A percentile compares a stretch with the other conserved stretches of the same genome.
These are phyloP conservation scores for Osmanthus fragrans DNA, from an alignment of 257 asterid genomes.

Conservation along the genomic window DNA sequence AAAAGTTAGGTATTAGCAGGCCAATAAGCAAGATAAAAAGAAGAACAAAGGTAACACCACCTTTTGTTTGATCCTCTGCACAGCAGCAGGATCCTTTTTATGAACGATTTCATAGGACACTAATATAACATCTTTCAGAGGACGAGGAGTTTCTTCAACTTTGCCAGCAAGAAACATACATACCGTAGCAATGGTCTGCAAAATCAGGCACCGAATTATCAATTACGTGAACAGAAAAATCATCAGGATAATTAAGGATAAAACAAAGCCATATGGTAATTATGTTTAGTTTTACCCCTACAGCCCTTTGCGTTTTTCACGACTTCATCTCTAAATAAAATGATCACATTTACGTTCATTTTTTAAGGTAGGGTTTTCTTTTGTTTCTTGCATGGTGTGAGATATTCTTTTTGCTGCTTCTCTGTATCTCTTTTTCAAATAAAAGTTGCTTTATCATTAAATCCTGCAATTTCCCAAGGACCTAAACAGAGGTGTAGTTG, in stretches of 20 bases:
- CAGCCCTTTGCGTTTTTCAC: not conserved
- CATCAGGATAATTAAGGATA: not conserved
- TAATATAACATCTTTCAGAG: slow-evolving; percentile 85
- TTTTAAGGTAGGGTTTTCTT: too few species aligned
- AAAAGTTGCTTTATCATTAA: too few species aligned
- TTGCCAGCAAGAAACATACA: slow-evolving; percentile 98
- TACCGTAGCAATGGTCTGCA: slow-evolving; percentile 87
- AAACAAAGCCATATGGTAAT: not conserved
- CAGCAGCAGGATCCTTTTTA: slow-evolving; percentile 74
- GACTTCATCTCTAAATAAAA: not conserved
- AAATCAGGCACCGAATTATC: slow-evolving; percentile 17
- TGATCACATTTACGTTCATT: not conserved
- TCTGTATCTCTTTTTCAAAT: too few species aligned
- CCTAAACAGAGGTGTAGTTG: not conserved
- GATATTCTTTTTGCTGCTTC: not conserved
- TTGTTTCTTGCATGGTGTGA: not conserved
- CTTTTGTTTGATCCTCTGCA: slow-evolving; percentile 86
- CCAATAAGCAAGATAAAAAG: not conserved
- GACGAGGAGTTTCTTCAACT: slow-evolving; percentile 99
- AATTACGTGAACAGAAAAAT: slow-evolving; percentile 4
- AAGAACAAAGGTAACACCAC: slow-evolving; percentile 36
- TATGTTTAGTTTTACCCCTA: not conserved
- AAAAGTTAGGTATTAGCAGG: not conserved
- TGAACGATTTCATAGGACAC: slow-evolving; percentile 88
- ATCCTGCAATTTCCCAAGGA: not conserved